A percentile compares a stretch with the other conserved stretches of the same genome.
Conservation (phyloP, 2,329 filamentous ascomycete genomes). For the Coniochaeta ligniaria region DNA sequence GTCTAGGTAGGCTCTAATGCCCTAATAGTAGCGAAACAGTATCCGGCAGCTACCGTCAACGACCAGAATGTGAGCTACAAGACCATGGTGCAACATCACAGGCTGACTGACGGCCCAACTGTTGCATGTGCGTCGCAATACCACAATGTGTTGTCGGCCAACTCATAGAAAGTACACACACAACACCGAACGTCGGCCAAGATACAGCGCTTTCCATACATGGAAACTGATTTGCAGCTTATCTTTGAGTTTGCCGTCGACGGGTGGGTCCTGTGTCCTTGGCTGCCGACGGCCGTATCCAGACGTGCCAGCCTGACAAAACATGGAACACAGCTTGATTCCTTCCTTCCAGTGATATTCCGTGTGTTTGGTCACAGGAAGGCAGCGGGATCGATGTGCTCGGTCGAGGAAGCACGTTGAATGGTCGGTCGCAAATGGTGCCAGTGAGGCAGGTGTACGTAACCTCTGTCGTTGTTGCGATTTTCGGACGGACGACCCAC, state of each 20-base stretch:
- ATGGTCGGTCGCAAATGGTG: neutral
- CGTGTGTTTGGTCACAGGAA: neutral
- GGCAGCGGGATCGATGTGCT: neutral
- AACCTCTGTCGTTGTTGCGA: neutral
- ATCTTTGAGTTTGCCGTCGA: neutral
- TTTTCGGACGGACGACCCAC: conserved; percentile 1
- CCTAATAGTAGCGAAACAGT: no score
- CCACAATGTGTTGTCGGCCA: no score
- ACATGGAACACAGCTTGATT: neutral
- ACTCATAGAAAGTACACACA: no score
- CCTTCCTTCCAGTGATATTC: neutral
- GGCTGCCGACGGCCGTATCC: neutral
- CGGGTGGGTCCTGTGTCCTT: neutral
- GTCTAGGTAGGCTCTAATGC: no score
- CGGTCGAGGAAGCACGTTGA: neutral
- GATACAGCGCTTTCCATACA: neutral
- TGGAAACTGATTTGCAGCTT: neutral
- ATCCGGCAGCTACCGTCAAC: no score
- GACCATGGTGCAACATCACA: no score
- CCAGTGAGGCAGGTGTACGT: neutral
- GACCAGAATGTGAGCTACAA: no score
- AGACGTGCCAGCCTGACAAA: neutral
- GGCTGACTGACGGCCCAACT: no score
- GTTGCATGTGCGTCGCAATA: no score
- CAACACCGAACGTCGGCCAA: neutral